Evolutionary conservation across 2,329 filamentous ascomycete genomes (phyloP).

Genomic region (Ascocoryne sarcoides): DNA sequence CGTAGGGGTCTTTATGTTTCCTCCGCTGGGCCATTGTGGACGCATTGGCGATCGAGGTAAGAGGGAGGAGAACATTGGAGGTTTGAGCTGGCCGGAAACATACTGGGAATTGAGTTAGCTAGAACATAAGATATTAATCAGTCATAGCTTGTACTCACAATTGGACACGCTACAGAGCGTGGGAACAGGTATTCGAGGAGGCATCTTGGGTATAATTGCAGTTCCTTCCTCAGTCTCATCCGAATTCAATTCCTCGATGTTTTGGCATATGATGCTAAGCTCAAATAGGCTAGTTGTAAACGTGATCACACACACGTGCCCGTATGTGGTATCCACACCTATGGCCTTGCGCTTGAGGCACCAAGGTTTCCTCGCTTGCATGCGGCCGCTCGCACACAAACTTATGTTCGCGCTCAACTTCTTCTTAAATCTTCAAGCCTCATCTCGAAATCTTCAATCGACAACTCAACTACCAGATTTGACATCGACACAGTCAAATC

Average conservation of each 20-base stretch:
- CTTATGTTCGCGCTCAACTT: too few relatives aligned
- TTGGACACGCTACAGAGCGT: conserved; percentile 51
- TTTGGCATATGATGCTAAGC: too few relatives aligned
- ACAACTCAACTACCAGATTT: conserved; percentile 23
- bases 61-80: conserved; percentile 42
- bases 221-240: conserved; percentile 1
- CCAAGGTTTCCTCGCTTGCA: too few relatives aligned
- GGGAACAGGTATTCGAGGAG: conserved; percentile 55
- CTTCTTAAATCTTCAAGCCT: too few relatives aligned
- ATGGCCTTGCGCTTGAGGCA: too few relatives aligned
- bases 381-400: too few relatives aligned
- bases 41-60: conserved; percentile 56
- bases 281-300: too few relatives aligned
- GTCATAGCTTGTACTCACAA: conserved; percentile 37
- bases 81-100: conserved; percentile 48
- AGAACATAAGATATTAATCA: neutral
- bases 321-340: too few relatives aligned
- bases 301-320: too few relatives aligned
- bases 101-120: conserved; percentile 35
- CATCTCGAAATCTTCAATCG: too few relatives aligned
- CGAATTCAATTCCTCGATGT: too few relatives aligned
- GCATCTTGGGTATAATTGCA: conserved; percentile 38
- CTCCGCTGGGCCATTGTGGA: conserved; percentile 51
- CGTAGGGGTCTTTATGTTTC: conserved; percentile 71
- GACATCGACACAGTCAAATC: conserved; percentile 37